A percentile compares a stretch with the other conserved stretches of the same genome.
phyloP scores from a whole-genome alignment of 2,329 filamentous ascomycete genomes.

The Pseudogymnoascus sp. region DNA sequence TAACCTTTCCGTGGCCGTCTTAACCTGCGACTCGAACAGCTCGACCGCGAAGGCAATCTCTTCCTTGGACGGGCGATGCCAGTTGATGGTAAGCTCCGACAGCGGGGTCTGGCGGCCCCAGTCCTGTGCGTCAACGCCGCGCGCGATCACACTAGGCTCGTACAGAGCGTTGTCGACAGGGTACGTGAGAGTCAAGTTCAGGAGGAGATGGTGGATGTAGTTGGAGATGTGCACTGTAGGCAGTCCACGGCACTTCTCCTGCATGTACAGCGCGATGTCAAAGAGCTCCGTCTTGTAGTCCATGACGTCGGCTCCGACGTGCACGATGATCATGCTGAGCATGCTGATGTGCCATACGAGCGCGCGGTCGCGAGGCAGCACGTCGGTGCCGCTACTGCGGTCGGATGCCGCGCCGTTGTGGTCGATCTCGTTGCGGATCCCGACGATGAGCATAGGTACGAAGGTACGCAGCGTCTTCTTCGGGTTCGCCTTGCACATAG shows the following conservation, averaged over 20 bases:
- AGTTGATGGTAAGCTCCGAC: slow-evolving; percentile 73
- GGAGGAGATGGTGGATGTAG: slow-evolving; percentile 89
- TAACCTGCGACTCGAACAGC: slow-evolving; percentile 78
- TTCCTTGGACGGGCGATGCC: slow-evolving; percentile 75
- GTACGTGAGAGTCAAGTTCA: slow-evolving; percentile 92
- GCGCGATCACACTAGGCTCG: slow-evolving; percentile 66
- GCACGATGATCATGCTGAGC: slow-evolving; percentile 95
- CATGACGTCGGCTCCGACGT: slow-evolving; percentile 84
- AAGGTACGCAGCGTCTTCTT: slow-evolving; percentile 88
- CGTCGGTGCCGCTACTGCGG: slow-evolving; percentile 85
- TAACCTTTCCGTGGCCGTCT: slow-evolving; percentile 67
- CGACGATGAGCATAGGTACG: slow-evolving; percentile 81
- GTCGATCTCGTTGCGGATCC: slow-evolving; percentile 94
- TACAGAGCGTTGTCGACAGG: slow-evolving; percentile 84
- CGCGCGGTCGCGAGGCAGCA: slow-evolving; percentile 84
- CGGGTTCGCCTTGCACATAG: slow-evolving; percentile 90
- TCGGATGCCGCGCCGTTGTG: slow-evolving; percentile 94
- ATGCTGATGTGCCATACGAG: slow-evolving; percentile 97
- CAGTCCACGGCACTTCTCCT: slow-evolving; percentile 86
- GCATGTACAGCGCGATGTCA: slow-evolving; percentile 91
- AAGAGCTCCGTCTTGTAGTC: slow-evolving; percentile 85
- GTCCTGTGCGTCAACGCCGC: slow-evolving; percentile 68
- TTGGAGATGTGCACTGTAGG: slow-evolving; percentile 96
- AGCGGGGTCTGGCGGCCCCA: slow-evolving; percentile 80
- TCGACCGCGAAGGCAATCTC: slow-evolving; percentile 87